phyloP scores from a whole-genome alignment of 345 rosid species.

The Syzygium oleosum region DNA sequence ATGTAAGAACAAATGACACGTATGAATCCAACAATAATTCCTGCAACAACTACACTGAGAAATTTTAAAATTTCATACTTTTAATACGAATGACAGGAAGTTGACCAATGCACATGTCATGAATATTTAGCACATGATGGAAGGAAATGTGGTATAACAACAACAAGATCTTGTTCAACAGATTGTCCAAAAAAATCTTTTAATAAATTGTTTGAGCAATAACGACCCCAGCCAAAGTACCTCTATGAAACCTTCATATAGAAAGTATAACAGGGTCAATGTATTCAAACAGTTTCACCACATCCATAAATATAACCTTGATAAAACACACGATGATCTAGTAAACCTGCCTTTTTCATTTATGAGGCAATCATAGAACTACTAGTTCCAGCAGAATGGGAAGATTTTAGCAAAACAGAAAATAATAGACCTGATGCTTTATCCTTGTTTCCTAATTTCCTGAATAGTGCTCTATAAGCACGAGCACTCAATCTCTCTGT shows the following conservation, averaged over 20 bases:
- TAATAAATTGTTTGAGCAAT: background rate
- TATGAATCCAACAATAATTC: background rate
- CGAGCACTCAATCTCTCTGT: conserved; percentile 22
- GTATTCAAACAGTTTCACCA: background rate
- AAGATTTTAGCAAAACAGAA: background rate
- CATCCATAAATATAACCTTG: background rate
- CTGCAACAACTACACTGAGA: background rate
- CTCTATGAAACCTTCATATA: background rate
- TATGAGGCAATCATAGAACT: background rate
- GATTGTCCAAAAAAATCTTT: background rate
- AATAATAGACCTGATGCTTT: conserved; percentile 15
- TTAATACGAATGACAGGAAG: background rate
- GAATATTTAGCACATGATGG: background rate
- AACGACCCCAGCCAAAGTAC: background rate
- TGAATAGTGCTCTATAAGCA: conserved; percentile 34
- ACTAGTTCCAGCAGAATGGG: background rate
- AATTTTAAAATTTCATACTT: background rate
- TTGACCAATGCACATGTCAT: background rate
- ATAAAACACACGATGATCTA: background rate
- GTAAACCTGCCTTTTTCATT: background rate
- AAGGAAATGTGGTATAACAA: background rate
- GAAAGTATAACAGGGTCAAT: background rate
- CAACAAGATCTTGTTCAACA: background rate
- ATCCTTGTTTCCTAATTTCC: conserved; percentile 15
- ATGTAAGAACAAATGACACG: background rate